Evolutionary conservation across 148 eudicot species (phyloP).

Genomic region (Fagopyrum esculentum): DNA sequence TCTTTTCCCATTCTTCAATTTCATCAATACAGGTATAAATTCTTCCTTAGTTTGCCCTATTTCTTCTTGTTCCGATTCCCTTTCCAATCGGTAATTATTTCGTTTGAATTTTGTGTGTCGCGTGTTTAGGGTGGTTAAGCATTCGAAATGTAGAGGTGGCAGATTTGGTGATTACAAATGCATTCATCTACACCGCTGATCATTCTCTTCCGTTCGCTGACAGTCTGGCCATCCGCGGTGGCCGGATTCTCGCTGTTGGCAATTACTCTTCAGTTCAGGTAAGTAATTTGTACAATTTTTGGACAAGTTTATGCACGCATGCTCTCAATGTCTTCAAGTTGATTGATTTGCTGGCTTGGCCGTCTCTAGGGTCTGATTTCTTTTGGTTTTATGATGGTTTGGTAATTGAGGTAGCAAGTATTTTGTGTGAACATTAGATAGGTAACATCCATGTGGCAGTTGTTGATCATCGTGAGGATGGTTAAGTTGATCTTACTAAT

Average conservation of each 20-base stretch:
- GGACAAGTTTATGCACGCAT: neutral
- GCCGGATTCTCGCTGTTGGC: constrained; percentile 60
- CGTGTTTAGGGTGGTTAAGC: neutral
- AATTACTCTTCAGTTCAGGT: constrained; percentile 62
- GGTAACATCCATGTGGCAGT: neutral
- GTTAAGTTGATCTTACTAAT: neutral
- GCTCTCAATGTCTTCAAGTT: neutral
- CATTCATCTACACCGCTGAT: constrained; percentile 73
- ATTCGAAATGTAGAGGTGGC: constrained; percentile 31
- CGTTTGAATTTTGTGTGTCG: neutral
- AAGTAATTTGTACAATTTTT: neutral
- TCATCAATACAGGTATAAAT: constrained; percentile 12
- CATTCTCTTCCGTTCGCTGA: constrained; percentile 63
- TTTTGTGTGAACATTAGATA: neutral
- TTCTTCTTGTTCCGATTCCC: neutral
- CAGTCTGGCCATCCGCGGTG: constrained; percentile 61
- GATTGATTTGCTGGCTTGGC: neutral
- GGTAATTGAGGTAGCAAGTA: neutral
- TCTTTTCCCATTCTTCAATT: constrained; percentile 11
- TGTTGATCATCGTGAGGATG: neutral
- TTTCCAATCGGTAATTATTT: neutral
- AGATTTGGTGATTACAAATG: constrained; percentile 77
- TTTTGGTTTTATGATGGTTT: neutral
- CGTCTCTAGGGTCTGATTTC: neutral
- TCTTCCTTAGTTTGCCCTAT: neutral